Evolutionary conservation across 768 basidiomycete genomes (phyloP).

Genomic region (Hypholoma fasciculare): DNA sequence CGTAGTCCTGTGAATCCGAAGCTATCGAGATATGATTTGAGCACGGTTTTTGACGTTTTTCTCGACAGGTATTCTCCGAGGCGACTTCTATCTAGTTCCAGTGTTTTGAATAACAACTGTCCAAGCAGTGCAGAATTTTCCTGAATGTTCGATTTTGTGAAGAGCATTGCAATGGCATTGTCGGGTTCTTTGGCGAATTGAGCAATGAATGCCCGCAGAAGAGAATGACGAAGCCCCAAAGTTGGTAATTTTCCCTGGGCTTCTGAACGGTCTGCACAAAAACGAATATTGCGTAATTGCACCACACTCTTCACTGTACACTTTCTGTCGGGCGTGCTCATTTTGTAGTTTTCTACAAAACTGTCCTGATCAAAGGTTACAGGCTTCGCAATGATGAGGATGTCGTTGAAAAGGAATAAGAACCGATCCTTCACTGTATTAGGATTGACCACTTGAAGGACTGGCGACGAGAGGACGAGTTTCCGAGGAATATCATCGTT

Average conservation of each 20-base stretch:
- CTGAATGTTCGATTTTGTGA: slow-evolving; percentile 55
- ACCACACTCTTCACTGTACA: slow-evolving; percentile 92
- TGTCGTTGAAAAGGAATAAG: slow-evolving; percentile 95
- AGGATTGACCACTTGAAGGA: slow-evolving; percentile 91
- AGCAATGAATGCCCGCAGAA: slow-evolving; percentile 72
- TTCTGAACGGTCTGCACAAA: slow-evolving; percentile 70
- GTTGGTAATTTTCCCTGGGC: slow-evolving; percentile 42
- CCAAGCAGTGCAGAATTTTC: slow-evolving; percentile 79
- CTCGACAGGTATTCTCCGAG: slow-evolving; percentile 85
- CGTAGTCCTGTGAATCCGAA: slow-evolving; percentile 85
- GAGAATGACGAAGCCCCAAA: slow-evolving; percentile 52
- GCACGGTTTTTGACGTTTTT: slow-evolving; percentile 69
- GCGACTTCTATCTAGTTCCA: slow-evolving; percentile 79
- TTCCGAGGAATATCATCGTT: slow-evolving; percentile 89
- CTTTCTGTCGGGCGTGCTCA: slow-evolving; percentile 68
- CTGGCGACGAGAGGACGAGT: slow-evolving; percentile 79
- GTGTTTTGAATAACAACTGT: slow-evolving; percentile 75
- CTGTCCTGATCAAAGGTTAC: slow-evolving; percentile 68
- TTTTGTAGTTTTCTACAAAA: slow-evolving; percentile 51
- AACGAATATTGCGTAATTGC: slow-evolving; percentile 66
- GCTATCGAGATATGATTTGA: slow-evolving; percentile 83
- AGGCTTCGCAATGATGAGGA: slow-evolving; percentile 92
- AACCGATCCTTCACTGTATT: slow-evolving; percentile 96
- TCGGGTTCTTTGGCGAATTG: slow-evolving; percentile 84
- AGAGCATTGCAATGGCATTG: slow-evolving; percentile 70